Conservation (phyloP, 768 basidiomycete genomes). For the Hygrophorus pudorinus region DNA sequence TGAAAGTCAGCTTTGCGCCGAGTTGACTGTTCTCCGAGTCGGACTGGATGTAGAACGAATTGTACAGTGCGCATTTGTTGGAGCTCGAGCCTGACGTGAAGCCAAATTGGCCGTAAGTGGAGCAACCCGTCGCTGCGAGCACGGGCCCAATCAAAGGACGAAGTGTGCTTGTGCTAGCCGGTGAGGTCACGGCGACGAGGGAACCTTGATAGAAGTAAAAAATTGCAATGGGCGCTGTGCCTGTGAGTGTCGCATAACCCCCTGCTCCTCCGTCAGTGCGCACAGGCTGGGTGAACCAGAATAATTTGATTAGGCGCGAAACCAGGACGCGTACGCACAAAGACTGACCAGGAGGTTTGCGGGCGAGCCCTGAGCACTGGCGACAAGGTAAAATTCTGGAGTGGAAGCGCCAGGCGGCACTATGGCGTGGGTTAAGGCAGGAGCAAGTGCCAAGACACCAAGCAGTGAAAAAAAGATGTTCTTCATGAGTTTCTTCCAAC, state of each 20-base stretch:
- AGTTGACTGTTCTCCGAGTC: no score
- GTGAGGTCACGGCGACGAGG: slow-evolving; percentile 12
- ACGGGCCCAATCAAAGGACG: slow-evolving; percentile 14
- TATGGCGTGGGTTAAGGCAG: no score
- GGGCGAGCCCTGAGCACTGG: slow-evolving; percentile 13
- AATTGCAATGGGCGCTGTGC: slow-evolving; percentile 16
- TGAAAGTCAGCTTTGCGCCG: no score
- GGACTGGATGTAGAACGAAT: slow-evolving; percentile 19
- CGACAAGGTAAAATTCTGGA: slow-evolving; percentile 25
- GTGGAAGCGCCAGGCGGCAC: slow-evolving; percentile 15
- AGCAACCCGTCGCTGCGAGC: slow-evolving; percentile 15
- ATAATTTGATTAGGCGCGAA: not conserved
- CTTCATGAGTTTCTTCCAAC: no score
- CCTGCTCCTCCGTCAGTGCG: slow-evolving; percentile 15
- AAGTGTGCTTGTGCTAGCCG: slow-evolving; percentile 9
- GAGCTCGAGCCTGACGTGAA: slow-evolving; percentile 18
- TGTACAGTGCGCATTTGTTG: slow-evolving; percentile 19
- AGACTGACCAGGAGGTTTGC: slow-evolving; percentile 19
- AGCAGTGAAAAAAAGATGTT: no score
- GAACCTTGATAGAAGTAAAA: slow-evolving; percentile 25
- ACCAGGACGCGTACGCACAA: no score
- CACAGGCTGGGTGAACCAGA: slow-evolving; percentile 16
- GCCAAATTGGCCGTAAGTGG: slow-evolving; percentile 17
- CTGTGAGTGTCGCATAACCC: slow-evolving; percentile 19
- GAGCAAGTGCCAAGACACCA: no score